These are phyloP conservation scores for Staphylotrichum tortipilum DNA, from an alignment of 495 filamentous ascomycete species.

Conservation along the genomic window DNA sequence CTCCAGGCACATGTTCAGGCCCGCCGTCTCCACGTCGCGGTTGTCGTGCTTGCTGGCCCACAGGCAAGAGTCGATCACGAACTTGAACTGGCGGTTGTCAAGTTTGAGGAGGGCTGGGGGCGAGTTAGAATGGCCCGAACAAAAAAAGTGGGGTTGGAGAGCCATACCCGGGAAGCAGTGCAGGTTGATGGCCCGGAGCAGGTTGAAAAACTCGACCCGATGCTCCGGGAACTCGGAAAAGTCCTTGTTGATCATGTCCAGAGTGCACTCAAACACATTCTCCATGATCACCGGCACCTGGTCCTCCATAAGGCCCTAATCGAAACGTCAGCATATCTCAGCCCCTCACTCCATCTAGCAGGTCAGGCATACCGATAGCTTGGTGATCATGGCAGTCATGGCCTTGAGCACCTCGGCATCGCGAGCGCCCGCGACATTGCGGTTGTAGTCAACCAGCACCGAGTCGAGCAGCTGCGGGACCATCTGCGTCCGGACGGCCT, in stretches of 20 bases:
- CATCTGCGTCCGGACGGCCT: slow-evolving; percentile 85
- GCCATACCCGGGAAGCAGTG: slow-evolving; percentile 69
- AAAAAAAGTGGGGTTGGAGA: neutral
- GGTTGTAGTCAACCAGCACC: slow-evolving; percentile 90
- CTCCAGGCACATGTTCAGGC: slow-evolving; percentile 98
- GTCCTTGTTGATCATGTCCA: slow-evolving; percentile 99
- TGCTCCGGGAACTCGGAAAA: slow-evolving; percentile 99
- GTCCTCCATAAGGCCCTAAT: slow-evolving; percentile 76
- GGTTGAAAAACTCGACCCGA: slow-evolving; percentile 95
- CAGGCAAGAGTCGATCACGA: slow-evolving; percentile 98
- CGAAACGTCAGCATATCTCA: slow-evolving; percentile 14
- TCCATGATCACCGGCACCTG: slow-evolving; percentile 97
- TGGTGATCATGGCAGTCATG: slow-evolving; percentile 94
- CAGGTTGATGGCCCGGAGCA: slow-evolving; percentile 89
- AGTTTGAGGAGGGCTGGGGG: slow-evolving; percentile 72
- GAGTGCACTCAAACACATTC: slow-evolving; percentile 94
- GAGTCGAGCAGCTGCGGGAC: slow-evolving; percentile 96
- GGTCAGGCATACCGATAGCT: slow-evolving; percentile 70
- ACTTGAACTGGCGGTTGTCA: slow-evolving; percentile 93
- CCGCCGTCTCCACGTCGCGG: slow-evolving; percentile 91
- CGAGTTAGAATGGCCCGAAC: neutral
- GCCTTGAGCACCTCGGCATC: slow-evolving; percentile 96
- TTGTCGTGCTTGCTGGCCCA: slow-evolving; percentile 99
- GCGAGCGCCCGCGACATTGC: slow-evolving; percentile 90
- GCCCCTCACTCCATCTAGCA: neutral